Conservation (phyloP, 148 eudicot species). For the Camellia sinensis region DNA sequence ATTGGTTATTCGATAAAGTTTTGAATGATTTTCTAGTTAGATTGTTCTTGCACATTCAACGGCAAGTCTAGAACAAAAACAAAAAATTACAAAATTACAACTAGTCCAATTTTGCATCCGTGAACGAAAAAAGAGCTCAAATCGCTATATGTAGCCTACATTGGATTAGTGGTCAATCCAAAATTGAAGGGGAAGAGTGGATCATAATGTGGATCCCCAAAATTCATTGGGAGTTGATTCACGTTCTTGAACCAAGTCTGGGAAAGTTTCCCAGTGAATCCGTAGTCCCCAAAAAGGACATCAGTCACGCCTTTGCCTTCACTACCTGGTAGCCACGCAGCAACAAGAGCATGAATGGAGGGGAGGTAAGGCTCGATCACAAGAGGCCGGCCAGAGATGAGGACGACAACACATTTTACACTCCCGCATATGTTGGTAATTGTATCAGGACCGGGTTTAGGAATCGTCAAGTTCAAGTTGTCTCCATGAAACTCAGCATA, state of each 20-base stretch:
- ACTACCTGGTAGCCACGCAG: constrained; percentile 50
- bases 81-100: too few relatives aligned
- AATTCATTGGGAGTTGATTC: constrained; percentile 48
- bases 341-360: constrained; percentile 39
- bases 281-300: constrained; percentile 31
- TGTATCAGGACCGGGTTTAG: constrained; percentile 32
- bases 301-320: constrained; percentile 51
- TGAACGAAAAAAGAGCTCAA: too few relatives aligned
- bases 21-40: too few relatives aligned
- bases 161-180: constrained; percentile 36
- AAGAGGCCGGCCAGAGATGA: constrained; percentile 49
- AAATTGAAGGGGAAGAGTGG: constrained; percentile 48
- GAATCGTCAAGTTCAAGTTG: constrained; percentile 40
- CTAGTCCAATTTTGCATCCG: too few relatives aligned
- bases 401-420: constrained; percentile 45
- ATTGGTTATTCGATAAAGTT: too few relatives aligned
- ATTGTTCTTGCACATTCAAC: too few relatives aligned
- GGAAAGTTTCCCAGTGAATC: constrained; percentile 33
- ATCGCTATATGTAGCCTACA: too few relatives aligned
- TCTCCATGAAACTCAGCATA: constrained; percentile 46
- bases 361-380: constrained; percentile 43
- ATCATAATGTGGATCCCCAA: constrained; percentile 43
- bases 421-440: constrained; percentile 34
- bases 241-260: constrained; percentile 46
- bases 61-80: too few relatives aligned